A percentile compares a stretch with the other conserved stretches of the same genome.
Evolutionary conservation across 495 filamentous ascomycete species (phyloP).

Genomic region (Tuber umbilicatum): DNA sequence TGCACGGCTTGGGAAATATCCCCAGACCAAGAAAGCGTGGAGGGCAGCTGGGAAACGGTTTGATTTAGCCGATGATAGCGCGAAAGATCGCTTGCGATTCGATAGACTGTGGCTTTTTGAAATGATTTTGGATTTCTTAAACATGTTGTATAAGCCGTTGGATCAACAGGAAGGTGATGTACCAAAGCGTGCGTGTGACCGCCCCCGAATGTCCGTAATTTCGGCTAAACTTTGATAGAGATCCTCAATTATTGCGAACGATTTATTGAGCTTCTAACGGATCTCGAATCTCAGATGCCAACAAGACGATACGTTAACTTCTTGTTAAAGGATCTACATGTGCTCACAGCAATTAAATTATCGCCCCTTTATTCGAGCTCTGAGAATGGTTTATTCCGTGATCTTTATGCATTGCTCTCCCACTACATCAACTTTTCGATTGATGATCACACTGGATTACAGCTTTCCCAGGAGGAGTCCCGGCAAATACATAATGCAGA

Average conservation of each 20-base stretch:
- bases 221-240: slow-evolving; percentile 47
- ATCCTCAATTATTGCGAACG: slow-evolving; percentile 81
- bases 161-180: slow-evolving; percentile 17
- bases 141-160: slow-evolving; percentile 56
- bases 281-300: slow-evolving; percentile 87
- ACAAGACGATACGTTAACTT: slow-evolving; percentile 91
- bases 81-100: slow-evolving; percentile 74
- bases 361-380: slow-evolving; percentile 70
- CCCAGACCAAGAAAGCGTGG: slow-evolving; percentile 80
- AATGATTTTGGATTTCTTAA: slow-evolving; percentile 74
- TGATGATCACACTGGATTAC: slow-evolving; percentile 79
- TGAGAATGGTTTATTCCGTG: slow-evolving; percentile 70
- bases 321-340: slow-evolving; percentile 80
- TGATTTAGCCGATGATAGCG: slow-evolving; percentile 73
- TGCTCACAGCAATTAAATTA: slow-evolving; percentile 72
- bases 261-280: slow-evolving; percentile 82
- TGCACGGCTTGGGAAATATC: slow-evolving; percentile 58
- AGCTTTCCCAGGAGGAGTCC: slow-evolving; percentile 63
- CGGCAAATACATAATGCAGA: slow-evolving; percentile 70
- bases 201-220: not conserved
- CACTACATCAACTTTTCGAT: slow-evolving; percentile 86
- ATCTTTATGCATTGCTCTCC: slow-evolving; percentile 67
- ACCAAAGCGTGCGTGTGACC: slow-evolving; percentile 23
- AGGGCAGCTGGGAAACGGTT: slow-evolving; percentile 77
- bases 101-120: slow-evolving; percentile 92